These are phyloP conservation scores for Sporobolomyces phaffii DNA, from an alignment of 768 basidiomycete genomes.

Conservation along the genomic window DNA sequence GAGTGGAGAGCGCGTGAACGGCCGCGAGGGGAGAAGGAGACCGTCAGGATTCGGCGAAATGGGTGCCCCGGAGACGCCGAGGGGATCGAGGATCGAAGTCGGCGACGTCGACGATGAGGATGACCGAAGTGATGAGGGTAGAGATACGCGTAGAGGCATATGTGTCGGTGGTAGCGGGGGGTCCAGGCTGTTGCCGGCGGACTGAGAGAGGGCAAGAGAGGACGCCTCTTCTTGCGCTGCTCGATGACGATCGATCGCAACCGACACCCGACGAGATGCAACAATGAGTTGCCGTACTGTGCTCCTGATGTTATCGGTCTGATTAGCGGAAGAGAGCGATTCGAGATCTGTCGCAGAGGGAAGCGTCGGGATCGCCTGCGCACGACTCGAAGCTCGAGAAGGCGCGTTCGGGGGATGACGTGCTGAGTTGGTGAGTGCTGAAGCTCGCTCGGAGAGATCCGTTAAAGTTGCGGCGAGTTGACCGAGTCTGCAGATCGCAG, in stretches of 20 bases:
- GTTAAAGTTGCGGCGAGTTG: slow-evolving; percentile 1
- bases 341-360: no score
- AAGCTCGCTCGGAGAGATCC: neutral
- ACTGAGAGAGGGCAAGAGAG: neutral
- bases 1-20: slow-evolving; percentile 5
- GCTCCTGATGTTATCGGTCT: slow-evolving; percentile 15
- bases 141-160: slow-evolving; percentile 8
- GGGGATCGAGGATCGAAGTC: neutral
- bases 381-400: neutral
- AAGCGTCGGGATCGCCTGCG: no score
- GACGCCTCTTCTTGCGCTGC: neutral
- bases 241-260: slow-evolving; percentile 23
- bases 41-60: slow-evolving; percentile 10
- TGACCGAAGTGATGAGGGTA: neutral
- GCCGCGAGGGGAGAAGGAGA: slow-evolving; percentile 16
- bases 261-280: slow-evolving; percentile 20
- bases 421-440: neutral
- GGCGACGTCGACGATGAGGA: neutral
- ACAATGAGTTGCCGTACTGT: slow-evolving; percentile 20
- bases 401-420: neutral
- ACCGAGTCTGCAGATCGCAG: neutral
- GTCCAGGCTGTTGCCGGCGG: neutral
- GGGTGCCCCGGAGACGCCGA: neutral
- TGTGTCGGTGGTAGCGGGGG: neutral
- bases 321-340: neutral